Conservation (phyloP, 2,329 filamentous ascomycete genomes). For the Colletotrichum karsti region DNA sequence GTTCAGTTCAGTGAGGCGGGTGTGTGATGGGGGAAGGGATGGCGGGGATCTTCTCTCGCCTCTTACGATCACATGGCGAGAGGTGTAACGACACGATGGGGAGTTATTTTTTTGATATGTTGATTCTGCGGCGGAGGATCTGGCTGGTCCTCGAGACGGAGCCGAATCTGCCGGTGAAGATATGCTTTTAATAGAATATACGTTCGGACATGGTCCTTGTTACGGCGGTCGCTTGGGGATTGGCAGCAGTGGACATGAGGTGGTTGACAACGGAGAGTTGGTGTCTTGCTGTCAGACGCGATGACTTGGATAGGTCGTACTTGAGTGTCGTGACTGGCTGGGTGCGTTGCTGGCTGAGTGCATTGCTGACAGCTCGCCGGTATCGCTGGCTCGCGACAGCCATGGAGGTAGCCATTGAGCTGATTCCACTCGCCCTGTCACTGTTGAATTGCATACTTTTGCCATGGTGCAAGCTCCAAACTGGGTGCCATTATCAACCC, state of each 20-base stretch:
- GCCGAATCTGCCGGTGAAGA: conserved; percentile 13
- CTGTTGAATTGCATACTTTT: too few relatives aligned
- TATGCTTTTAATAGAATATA: conserved; percentile 27
- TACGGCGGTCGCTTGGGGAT: neutral
- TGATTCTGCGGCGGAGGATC: neutral
- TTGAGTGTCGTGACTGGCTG: neutral
- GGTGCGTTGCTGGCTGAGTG: neutral
- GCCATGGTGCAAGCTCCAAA: too few relatives aligned
- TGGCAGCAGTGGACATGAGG: neutral
- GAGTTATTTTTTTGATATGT: neutral
- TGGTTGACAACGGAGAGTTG: neutral
- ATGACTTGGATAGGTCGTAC: neutral
- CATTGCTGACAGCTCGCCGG: neutral
- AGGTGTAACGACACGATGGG: neutral
- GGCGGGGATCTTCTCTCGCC: neutral
- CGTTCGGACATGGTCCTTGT: conserved; percentile 6
- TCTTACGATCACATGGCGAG: neutral
- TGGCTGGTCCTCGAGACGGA: neutral
- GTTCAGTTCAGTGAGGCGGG: neutral
- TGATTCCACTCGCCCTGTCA: too few relatives aligned
- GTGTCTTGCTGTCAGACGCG: neutral
- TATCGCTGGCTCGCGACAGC: neutral
- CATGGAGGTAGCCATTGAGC: too few relatives aligned
- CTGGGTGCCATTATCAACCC: too few relatives aligned
- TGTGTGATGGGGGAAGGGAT: neutral